Evolutionary conservation across 371 early-diverging fungal genomes (phyloP).

Genomic region (Saksenaea vasiformis): DNA sequence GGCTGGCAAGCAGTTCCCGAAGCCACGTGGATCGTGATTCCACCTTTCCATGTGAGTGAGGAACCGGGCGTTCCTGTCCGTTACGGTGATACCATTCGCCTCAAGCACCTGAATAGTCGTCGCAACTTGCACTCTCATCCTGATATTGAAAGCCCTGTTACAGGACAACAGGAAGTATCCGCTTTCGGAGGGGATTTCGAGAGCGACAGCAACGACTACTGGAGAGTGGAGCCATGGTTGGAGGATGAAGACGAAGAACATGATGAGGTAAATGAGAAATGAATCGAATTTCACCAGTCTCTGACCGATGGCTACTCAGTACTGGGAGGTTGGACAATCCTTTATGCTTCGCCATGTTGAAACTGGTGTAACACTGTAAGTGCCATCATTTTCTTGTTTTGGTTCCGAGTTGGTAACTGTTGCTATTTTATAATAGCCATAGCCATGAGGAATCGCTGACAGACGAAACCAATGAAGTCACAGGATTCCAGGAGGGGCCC

Average conservation of each 20-base stretch:
- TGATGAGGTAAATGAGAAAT: conserved; percentile 23
- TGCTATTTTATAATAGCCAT: conserved; percentile 23
- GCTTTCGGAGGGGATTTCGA: conserved; percentile 49
- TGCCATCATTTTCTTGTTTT: background rate
- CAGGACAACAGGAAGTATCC: conserved; percentile 65
- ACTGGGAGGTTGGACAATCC: conserved; percentile 53
- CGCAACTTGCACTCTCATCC: conserved; percentile 62
- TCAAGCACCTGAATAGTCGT: conserved; percentile 51
- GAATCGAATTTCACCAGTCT: background rate
- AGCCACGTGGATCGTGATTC: conserved; percentile 57
- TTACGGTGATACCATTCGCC: conserved; percentile 57
- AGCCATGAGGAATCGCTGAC: conserved; percentile 42
- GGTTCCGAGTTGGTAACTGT: background rate
- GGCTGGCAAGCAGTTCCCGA: conserved; percentile 42
- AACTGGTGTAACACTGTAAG: conserved; percentile 56
- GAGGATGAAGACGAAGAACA: conserved; percentile 41
- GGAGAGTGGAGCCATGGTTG: conserved; percentile 57
- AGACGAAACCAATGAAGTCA: conserved; percentile 54
- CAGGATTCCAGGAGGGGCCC: conserved; percentile 43
- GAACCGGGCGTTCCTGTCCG: conserved; percentile 45
- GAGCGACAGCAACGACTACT: conserved; percentile 65
- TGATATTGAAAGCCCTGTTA: conserved; percentile 48
- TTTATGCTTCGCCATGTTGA: conserved; percentile 52
- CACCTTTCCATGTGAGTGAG: conserved; percentile 35
- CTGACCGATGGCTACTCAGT: conserved; percentile 15